Base-by-base conservation (phyloP, 345 rosid genomes). In the Salix purpurea region DNA sequence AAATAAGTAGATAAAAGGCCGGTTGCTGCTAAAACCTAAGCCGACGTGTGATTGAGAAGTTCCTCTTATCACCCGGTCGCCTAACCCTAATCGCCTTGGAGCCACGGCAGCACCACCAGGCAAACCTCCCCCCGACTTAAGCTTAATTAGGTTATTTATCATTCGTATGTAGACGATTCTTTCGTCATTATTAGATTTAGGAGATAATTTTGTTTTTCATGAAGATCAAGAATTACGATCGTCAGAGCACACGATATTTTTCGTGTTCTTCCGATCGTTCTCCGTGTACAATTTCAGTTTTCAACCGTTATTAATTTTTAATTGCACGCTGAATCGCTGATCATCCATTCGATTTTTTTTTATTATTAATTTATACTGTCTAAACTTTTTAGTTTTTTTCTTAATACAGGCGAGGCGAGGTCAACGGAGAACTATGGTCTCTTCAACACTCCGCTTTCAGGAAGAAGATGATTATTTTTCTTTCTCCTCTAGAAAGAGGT, bases 371-470 rank as follows among this genome's bases (percentile, higher is more conserved):
- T 58, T 58, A 11, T 58, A 58, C 8, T 21, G 62, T 58, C 62
- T 23, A n/a, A 58, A 4, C 62, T n/a, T 8, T 9, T 8, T 32
- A n/a, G 11, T 65, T 46, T n/a, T 8, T 73, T 39, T 34, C 21
- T 26, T 67, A 50, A 69, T 50, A 71, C 23, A 30, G 80, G 65
- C 8, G 48, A 32, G 61, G 64, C 5, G 48, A 32, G 61, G 64
- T 36, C n/a, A 11, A n/a, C 21, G 62, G 74, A 78, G 62, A 34
- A 71, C 76, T 81, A 87, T 92, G 96, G 91, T 92, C 81, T 91
- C 91, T 61, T 85, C 88, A 42, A 52, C 81, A 46, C 69, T 76
- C 4, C 42, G 70, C 73, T 67, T 65, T 62, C 72, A 69, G 46
- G 78, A 78, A 66, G 61, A 69, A 42, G 65, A 62, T 34, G 71